Conservation (phyloP, 2,329 filamentous ascomycete genomes). For the Sordariomycetes sp. region DNA sequence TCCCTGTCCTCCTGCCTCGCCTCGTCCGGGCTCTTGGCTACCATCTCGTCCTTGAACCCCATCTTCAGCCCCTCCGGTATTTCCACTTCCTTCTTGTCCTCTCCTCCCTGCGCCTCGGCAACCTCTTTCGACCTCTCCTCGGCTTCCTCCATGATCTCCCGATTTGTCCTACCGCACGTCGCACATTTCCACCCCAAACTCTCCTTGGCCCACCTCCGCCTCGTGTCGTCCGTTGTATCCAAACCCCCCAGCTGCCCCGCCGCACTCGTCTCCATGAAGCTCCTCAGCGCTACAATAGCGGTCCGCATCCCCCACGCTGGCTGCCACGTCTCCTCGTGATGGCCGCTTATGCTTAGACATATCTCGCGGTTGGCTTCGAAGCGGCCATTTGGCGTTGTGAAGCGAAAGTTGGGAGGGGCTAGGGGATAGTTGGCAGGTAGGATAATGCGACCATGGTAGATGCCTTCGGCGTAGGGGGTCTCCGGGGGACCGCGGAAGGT, state of each 20-base stretch:
- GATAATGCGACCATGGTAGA: conserved; percentile 94
- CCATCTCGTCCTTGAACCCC: conserved; percentile 66
- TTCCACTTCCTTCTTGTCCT: conserved; percentile 38
- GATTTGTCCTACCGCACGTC: conserved; percentile 62
- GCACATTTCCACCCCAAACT: conserved; percentile 60
- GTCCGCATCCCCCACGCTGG: conserved; percentile 95
- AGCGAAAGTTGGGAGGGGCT: conserved; percentile 89
- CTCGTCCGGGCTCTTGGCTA: conserved; percentile 8
- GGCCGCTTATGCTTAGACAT: conserved; percentile 84
- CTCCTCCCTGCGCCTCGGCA: conserved; percentile 13
- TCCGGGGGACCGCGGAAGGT: conserved; percentile 83
- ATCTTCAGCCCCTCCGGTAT: conserved; percentile 51
- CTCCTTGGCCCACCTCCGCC: conserved; percentile 60
- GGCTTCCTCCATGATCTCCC: conserved; percentile 63
- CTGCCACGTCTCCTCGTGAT: conserved; percentile 98
- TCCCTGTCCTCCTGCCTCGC: conserved; percentile 24
- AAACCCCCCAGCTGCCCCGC: conserved; percentile 85
- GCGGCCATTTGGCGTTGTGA: conserved; percentile 81
- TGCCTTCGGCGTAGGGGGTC: conserved; percentile 68
- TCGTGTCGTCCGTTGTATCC: conserved; percentile 60
- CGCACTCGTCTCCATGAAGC: conserved; percentile 88
- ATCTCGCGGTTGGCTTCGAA: conserved; percentile 98
- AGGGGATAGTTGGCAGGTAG: conserved; percentile 85
- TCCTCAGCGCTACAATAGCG: conserved; percentile 69
- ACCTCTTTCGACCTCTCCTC: conserved; percentile 43